Percentiles rank a stretch among this genome's conserved stretches.
Conservation (phyloP, 169 alveolate species). For the Eimeria sp. region DNA sequence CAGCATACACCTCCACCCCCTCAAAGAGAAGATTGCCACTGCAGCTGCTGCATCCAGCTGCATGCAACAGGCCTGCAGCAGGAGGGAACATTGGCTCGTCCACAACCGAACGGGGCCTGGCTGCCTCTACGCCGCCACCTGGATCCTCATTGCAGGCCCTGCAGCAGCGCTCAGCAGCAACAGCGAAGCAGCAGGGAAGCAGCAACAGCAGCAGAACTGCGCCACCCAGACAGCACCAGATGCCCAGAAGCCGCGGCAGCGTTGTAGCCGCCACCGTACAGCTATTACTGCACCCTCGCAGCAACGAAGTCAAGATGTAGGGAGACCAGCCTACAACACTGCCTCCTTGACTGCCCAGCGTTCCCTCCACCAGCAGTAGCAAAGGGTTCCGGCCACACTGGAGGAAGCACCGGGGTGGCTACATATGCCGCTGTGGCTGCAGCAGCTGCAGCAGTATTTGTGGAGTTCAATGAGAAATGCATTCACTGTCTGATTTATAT, state of each 20-base stretch:
- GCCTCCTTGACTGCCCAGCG: neutral
- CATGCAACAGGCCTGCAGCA: neutral
- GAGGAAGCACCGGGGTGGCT: neutral
- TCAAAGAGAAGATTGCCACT: neutral
- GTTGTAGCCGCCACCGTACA: neutral
- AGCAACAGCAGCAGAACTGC: neutral
- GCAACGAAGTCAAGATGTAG: neutral
- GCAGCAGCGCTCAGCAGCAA: neutral
- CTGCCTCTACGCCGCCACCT: neutral
- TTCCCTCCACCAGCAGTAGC: neutral
- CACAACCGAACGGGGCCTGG: neutral
- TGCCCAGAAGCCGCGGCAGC: neutral
- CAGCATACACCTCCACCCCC: neutral
- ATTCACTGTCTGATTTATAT: neutral
- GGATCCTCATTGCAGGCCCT: constrained; percentile 1
- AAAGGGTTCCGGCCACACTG: neutral
- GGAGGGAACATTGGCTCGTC: neutral
- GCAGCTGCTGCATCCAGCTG: neutral
- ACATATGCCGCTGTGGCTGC: neutral
- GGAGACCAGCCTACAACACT: neutral
- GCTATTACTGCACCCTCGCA: neutral
- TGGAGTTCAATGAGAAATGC: neutral
- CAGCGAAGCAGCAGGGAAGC: neutral
- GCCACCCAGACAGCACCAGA: neutral
- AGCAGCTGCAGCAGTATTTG: neutral